Conservation (phyloP, 2,329 filamentous ascomycete genomes). For the Aspergillus latus region DNA sequence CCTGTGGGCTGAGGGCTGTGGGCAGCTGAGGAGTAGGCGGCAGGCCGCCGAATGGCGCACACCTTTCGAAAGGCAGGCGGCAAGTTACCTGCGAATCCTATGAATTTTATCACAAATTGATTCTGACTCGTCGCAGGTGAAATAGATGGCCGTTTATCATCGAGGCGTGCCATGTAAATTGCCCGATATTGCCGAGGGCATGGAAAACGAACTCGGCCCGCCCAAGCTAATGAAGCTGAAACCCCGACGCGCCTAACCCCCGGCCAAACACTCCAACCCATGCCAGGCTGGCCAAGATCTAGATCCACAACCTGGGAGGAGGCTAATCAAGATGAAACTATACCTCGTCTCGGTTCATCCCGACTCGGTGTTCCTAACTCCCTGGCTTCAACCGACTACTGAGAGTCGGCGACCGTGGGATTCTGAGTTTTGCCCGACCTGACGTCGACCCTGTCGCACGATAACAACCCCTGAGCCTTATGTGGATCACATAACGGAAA, state of each 20-base stretch:
- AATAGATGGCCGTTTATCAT: neutral
- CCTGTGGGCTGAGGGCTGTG: too few species aligned
- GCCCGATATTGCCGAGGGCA: neutral
- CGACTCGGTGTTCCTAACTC: conserved; percentile 2
- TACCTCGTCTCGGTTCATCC: conserved; percentile 18
- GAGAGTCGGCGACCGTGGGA: neutral
- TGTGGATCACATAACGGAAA: conserved; percentile 7
- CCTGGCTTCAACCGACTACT: neutral
- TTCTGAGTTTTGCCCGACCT: neutral
- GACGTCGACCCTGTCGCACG: conserved; percentile 3
- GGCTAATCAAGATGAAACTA: conserved; percentile 25
- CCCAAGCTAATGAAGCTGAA: conserved; percentile 26
- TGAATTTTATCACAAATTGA: neutral
- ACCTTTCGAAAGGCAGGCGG: neutral
- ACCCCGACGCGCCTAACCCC: conserved; percentile 18
- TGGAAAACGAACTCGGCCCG: neutral
- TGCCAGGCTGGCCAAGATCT: conserved; percentile 11
- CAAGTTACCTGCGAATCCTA: neutral
- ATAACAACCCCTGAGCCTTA: conserved; percentile 1
- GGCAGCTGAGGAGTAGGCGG: neutral
- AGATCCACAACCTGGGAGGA: conserved; percentile 16
- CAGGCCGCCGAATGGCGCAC: neutral
- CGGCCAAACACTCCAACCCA: conserved; percentile 11
- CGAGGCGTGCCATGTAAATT: conserved; percentile 10
- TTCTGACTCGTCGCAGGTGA: neutral